These are phyloP conservation scores for Metrosideros polymorpha DNA, from an alignment of 441 rosid genomes.

Conservation along the genomic window DNA sequence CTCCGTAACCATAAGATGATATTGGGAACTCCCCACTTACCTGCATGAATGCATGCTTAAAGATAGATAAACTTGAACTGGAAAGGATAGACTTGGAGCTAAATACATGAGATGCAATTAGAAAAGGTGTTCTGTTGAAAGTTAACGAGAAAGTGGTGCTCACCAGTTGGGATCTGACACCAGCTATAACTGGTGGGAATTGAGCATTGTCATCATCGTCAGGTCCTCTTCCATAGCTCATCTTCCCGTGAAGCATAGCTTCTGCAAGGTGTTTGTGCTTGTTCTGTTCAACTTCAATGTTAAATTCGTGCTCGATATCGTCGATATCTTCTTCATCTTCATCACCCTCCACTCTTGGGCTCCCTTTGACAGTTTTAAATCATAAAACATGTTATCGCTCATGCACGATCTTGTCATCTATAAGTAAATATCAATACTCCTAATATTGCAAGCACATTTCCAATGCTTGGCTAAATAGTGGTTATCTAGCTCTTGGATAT, in stretches of 20 bases:
- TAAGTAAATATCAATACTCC: background rate
- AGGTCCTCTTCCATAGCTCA: conserved; percentile 95
- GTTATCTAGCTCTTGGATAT: background rate
- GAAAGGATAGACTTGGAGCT: background rate
- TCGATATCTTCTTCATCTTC: conserved; percentile 96
- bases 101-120: background rate
- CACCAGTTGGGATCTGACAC: conserved; percentile 69
- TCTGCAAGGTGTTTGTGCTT: conserved; percentile 62
- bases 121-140: background rate
- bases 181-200: conserved; percentile 58
- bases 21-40: conserved; percentile 80
- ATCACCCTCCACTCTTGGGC: conserved; percentile 91
- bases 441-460: background rate
- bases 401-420: background rate
- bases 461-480: background rate
- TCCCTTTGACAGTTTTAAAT: conserved; percentile 28
- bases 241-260: conserved; percentile 86
- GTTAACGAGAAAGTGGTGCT: background rate
- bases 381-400: background rate
- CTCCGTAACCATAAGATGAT: conserved; percentile 51
- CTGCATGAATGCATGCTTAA: conserved; percentile 18
- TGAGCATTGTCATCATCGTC: conserved; percentile 69
- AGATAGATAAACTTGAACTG: background rate
- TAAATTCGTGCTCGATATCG: conserved; percentile 93
- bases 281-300: conserved; percentile 62